Evolutionary conservation across 2,329 filamentous ascomycete genomes (phyloP), one percentile per base, ranked within the genome.

Genomic region (Penicillium expansum): DNA sequence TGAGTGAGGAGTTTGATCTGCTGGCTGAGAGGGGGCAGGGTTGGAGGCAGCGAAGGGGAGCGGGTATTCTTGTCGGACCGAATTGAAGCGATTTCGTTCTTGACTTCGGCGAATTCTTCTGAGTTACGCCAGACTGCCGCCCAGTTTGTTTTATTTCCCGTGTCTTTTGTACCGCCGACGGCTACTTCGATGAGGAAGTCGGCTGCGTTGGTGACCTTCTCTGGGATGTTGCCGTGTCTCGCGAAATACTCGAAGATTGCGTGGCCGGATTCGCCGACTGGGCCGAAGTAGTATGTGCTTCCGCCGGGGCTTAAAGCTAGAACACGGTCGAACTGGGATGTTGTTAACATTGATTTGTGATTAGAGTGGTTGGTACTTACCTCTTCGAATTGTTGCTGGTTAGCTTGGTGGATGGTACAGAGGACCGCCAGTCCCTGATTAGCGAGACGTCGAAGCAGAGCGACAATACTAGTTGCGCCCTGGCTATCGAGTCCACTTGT

Each of bases 351-450:
- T 32, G 13, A 45, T 43, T 10, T 2, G 14, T n/a, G 20, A 14
- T 8, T 1, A 32, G 16, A 1, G 6, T 13, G 14, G 8, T 9
- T 44, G 22, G 8, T 5, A 30, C 58, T 49, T 58, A 69, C 68
- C 58, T 69, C 56, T 57, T 72, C 80, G 48, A 88, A 85, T 4
- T 88, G 77, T 24, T 86, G 77, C 5, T 84, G 84, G 22, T 82
- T 86, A 2, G 86, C 86, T 62, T 89, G 86, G 64, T 89, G 86
- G 50, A 89, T 88, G 0, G 86, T 89, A 69, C 86, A 88, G 42
- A 89, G 76, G 57, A 89, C 86, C 1, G 86, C 85, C 63, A 88
- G 81, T 1, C 86, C 86, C 27, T 85, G 82, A 7, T 78, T 72
- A 11, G 84, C 78, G 5, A 89, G 76, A 61, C 87, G 87, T 72